A percentile compares a stretch with the other conserved stretches of the same genome.
Conservation (phyloP, 345 rosid species). For the Boechera divaricarpa region DNA sequence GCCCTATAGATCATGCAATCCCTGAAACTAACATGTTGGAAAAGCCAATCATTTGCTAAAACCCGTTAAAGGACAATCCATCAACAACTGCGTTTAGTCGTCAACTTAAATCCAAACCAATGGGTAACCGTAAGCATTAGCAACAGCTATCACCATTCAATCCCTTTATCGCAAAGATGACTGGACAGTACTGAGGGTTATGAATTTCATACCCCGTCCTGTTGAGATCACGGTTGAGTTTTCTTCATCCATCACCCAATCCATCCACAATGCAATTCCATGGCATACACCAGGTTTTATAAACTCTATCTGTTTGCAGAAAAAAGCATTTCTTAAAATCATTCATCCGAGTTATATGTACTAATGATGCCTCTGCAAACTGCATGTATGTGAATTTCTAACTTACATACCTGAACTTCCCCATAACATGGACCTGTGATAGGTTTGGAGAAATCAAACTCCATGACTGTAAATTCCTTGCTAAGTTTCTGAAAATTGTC, state of each 20-base stretch:
- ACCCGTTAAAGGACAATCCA: conserved; percentile 10
- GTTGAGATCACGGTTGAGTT: conserved; percentile 60
- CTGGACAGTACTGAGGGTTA: background rate
- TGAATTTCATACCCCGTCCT: conserved; percentile 66
- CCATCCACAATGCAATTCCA: conserved; percentile 89
- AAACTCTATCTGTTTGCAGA: conserved; percentile 65
- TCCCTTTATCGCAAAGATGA: conserved; percentile 3
- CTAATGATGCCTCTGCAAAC: conserved; percentile 10
- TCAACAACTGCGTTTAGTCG: background rate
- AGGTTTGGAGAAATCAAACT: conserved; percentile 72
- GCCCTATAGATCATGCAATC: conserved; percentile 3
- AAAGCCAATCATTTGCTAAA: conserved; percentile 11
- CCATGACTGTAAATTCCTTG: conserved; percentile 64
- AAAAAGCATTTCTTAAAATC: background rate
- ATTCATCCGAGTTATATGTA: background rate
- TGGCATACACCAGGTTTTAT: conserved; percentile 71
- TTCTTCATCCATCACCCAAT: conserved; percentile 83
- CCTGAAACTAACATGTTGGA: conserved; percentile 19
- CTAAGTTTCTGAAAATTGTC: conserved; percentile 68
- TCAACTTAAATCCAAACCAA: background rate
- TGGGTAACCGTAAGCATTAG: conserved; percentile 1
- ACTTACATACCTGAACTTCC: conserved; percentile 60
- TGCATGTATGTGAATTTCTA: conserved; percentile 17
- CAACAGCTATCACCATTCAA: background rate
- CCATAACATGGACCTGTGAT: conserved; percentile 64